Evolutionary conservation across 2,329 filamentous ascomycete species (phyloP).

Genomic region (Monascus ruber): DNA sequence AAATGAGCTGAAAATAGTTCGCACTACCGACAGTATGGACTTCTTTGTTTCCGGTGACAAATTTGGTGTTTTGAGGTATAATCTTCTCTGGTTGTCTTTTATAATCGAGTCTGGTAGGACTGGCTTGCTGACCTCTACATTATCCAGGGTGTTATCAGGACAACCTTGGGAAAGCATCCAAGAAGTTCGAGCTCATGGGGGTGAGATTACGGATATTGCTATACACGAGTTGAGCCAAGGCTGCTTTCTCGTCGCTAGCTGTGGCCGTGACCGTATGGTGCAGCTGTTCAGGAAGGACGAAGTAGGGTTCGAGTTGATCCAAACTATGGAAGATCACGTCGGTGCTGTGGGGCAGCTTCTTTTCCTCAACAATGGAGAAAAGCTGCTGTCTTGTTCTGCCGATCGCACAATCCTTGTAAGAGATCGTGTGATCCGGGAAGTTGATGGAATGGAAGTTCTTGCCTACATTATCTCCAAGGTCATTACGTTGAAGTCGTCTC

Average conservation of each 20-base stretch:
- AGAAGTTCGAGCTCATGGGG: slow-evolving; percentile 74
- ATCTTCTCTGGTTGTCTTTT: slow-evolving; percentile 1
- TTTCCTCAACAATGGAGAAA: slow-evolving; percentile 59
- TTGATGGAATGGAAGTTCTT: slow-evolving; percentile 42
- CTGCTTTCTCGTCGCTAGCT: slow-evolving; percentile 62
- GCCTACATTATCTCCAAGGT: slow-evolving; percentile 68
- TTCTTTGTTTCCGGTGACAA: slow-evolving; percentile 76
- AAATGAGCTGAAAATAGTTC: slow-evolving; percentile 50
- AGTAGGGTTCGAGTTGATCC: slow-evolving; percentile 61
- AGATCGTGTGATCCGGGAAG: slow-evolving; percentile 60
- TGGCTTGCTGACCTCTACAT: slow-evolving; percentile 7
- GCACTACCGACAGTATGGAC: slow-evolving; percentile 49
- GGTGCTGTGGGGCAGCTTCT: slow-evolving; percentile 71
- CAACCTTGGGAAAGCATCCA: slow-evolving; percentile 50
- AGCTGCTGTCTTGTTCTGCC: slow-evolving; percentile 72
- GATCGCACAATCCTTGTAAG: slow-evolving; percentile 80
- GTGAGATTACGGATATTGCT: slow-evolving; percentile 72
- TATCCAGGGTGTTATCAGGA: slow-evolving; percentile 22
- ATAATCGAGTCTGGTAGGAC: background rate
- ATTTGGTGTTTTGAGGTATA: slow-evolving; percentile 61
- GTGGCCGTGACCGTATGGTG: slow-evolving; percentile 79
- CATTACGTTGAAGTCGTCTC: slow-evolving; percentile 75
- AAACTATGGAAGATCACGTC: slow-evolving; percentile 85
- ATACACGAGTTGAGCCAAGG: slow-evolving; percentile 50
- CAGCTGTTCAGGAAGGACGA: slow-evolving; percentile 64